Conservation (phyloP, 2,329 filamentous ascomycete species). For the Ceratocystis colombiana region DNA sequence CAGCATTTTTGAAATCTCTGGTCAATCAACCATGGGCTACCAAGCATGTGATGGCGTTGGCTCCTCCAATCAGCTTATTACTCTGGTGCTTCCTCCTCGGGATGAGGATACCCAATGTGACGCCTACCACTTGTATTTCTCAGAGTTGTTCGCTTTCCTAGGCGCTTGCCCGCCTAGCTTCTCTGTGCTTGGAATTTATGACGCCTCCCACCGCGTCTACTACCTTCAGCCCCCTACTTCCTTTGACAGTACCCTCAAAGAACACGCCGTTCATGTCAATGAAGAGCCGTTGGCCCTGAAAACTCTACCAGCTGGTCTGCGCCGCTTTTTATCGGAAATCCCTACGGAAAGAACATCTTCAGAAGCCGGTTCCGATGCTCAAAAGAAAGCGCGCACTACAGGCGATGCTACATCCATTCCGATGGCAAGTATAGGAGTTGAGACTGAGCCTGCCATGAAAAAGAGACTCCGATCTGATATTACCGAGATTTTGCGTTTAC, state of each 20-base stretch:
- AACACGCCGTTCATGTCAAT: conserved; percentile 5
- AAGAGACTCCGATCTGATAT: conserved; percentile 24
- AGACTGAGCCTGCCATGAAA: conserved; percentile 24
- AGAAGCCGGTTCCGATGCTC: neutral
- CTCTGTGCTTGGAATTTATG: conserved; percentile 24
- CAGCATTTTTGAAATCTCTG: conserved; percentile 18
- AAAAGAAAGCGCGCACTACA: neutral
- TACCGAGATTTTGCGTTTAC: conserved; percentile 22
- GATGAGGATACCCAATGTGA: conserved; percentile 23
- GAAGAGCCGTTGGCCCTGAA: conserved; percentile 5
- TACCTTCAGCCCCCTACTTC: conserved; percentile 25
- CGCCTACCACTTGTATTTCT: conserved; percentile 21
- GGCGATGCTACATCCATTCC: neutral
- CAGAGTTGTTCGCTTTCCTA: conserved; percentile 23
- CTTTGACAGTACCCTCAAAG: conserved; percentile 18
- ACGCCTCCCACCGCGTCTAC: conserved; percentile 24
- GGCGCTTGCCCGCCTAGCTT: conserved; percentile 22
- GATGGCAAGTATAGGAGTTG: conserved; percentile 17
- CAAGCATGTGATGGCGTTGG: neutral
- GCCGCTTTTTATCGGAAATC: conserved; percentile 23
- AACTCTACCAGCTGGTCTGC: conserved; percentile 24
- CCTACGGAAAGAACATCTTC: neutral
- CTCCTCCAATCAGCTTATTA: conserved; percentile 19
- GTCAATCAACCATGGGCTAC: conserved; percentile 4
- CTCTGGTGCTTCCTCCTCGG: conserved; percentile 22